Percentiles rank a stretch among this genome's conserved stretches.
These are phyloP conservation scores for Diaporthe citri DNA, from an alignment of 2,329 filamentous ascomycete species.

Conservation along the genomic window DNA sequence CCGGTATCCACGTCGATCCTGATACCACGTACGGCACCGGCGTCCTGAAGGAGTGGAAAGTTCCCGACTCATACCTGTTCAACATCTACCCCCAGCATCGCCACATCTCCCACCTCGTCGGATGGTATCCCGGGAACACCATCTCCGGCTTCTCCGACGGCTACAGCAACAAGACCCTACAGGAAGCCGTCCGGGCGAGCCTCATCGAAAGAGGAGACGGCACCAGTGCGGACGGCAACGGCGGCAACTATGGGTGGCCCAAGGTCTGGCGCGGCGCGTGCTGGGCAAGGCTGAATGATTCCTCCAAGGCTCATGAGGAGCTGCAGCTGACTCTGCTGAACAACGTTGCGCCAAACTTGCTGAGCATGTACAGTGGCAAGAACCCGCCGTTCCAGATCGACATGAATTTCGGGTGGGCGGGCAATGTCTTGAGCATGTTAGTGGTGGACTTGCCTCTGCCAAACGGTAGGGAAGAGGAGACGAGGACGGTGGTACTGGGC, in stretches of 20 bases:
- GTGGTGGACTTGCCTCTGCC: conserved; percentile 60
- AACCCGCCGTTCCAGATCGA: conserved; percentile 69
- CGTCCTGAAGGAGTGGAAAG: conserved; percentile 65
- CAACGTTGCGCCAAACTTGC: conserved; percentile 64
- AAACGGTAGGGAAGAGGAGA: conserved; percentile 40
- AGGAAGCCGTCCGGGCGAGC: conserved; percentile 58
- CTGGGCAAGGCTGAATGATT: conserved; percentile 68
- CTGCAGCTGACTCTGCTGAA: conserved; percentile 60
- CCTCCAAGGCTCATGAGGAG: conserved; percentile 60
- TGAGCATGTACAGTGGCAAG: conserved; percentile 63
- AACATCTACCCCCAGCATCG: conserved; percentile 51
- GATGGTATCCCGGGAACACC: conserved; percentile 67
- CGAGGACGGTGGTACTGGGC: conserved; percentile 57
- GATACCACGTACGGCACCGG: conserved; percentile 47
- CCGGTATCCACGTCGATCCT: conserved; percentile 59
- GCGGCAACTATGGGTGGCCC: conserved; percentile 65
- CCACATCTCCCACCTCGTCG: conserved; percentile 67
- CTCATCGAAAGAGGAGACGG: conserved; percentile 48
- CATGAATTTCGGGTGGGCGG: conserved; percentile 67
- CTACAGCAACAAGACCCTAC: conserved; percentile 58
- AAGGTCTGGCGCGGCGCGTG: conserved; percentile 70
- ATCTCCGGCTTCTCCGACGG: conserved; percentile 57
- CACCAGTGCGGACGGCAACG: conserved; percentile 31
- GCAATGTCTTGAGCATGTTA: conserved; percentile 64
- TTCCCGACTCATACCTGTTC: conserved; percentile 52